Evolutionary conservation across 257 asterid species (phyloP).

Genomic region (Ilex asprella): DNA sequence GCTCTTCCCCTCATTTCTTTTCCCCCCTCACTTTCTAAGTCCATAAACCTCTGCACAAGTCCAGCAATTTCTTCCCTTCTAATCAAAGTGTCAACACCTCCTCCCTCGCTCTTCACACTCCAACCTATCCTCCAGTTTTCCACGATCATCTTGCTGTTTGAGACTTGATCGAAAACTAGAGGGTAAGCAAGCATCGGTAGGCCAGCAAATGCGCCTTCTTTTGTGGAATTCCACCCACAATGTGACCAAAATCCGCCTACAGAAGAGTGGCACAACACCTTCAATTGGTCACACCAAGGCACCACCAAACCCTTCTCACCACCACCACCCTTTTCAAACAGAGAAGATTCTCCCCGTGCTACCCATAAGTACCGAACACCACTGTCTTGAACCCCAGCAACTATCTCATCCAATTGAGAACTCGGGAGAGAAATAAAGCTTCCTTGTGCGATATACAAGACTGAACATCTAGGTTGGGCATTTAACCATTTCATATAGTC

Average conservation of each 20-base stretch:
- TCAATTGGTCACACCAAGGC: slow-evolving; percentile 61
- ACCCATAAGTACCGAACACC: slow-evolving; percentile 56
- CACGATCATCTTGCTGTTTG: slow-evolving; percentile 27
- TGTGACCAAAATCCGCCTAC: slow-evolving; percentile 65
- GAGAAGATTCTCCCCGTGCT: slow-evolving; percentile 22
- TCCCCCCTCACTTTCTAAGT: slow-evolving; percentile 33
- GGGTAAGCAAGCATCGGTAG: slow-evolving; percentile 51
- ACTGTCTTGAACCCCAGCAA: slow-evolving; percentile 28
- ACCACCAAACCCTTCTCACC: slow-evolving; percentile 36
- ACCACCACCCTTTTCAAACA: slow-evolving; percentile 1
- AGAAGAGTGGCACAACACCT: slow-evolving; percentile 42
- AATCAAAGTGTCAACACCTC: slow-evolving; percentile 11
- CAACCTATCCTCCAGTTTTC: slow-evolving; percentile 56
- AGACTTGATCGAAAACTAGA: slow-evolving; percentile 38
- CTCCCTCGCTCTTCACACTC: slow-evolving; percentile 32
- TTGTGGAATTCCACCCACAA: slow-evolving; percentile 76
- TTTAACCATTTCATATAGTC: slow-evolving; percentile 40
- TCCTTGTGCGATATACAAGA: slow-evolving; percentile 53
- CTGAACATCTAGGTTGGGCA: slow-evolving; percentile 40
- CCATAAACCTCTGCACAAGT: slow-evolving; percentile 37
- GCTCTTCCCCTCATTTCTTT: slow-evolving; percentile 33
- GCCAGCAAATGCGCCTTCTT: slow-evolving; percentile 41
- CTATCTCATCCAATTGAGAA: slow-evolving; percentile 45
- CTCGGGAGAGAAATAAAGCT: slow-evolving; percentile 41
- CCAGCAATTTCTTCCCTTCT: slow-evolving; percentile 25